These are phyloP conservation scores for Theileria annulata DNA, from an alignment of 169 alveolate species.

Conservation along the genomic window DNA sequence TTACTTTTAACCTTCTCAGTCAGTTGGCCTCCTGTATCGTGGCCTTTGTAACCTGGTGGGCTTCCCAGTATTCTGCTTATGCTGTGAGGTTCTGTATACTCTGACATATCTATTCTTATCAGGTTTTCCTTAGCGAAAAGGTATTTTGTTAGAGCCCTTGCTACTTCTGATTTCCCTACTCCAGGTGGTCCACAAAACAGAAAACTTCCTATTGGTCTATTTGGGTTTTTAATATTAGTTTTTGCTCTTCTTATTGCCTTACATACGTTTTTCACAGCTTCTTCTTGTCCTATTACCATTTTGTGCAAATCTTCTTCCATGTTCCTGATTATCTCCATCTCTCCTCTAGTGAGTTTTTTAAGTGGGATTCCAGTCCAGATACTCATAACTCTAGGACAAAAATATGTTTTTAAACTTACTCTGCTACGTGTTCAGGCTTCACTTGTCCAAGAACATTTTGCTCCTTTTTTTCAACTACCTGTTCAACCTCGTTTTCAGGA, in stretches of 20 bases:
- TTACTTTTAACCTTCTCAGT: conserved; percentile 57
- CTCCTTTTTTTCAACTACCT: neutral
- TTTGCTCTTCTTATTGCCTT: conserved; percentile 75
- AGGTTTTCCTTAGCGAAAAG: conserved; percentile 75
- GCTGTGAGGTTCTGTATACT: conserved; percentile 87
- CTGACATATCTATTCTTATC: conserved; percentile 88
- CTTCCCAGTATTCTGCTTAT: conserved; percentile 87
- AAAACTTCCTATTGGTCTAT: conserved; percentile 85
- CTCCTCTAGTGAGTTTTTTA: conserved; percentile 48
- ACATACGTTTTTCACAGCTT: conserved; percentile 68
- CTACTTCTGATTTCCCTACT: conserved; percentile 87
- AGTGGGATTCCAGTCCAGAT: conserved; percentile 63
- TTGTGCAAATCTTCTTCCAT: conserved; percentile 69
- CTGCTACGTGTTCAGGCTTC: conserved; percentile 57
- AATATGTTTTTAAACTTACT: neutral
- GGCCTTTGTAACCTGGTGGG: conserved; percentile 91
- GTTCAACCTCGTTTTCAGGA: neutral
- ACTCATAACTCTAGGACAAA: conserved; percentile 32
- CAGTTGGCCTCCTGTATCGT: conserved; percentile 87
- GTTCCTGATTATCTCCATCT: conserved; percentile 53
- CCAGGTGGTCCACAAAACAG: conserved; percentile 88
- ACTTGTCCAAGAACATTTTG: conserved; percentile 25
- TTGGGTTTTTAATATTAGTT: conserved; percentile 83
- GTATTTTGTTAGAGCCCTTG: conserved; percentile 85
- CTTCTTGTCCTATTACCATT: conserved; percentile 76